Evolutionary conservation across 176 grass and related monocot species (phyloP), one percentile per base, ranked within the genome.

Genomic region (Tillandsia fasciculata): DNA sequence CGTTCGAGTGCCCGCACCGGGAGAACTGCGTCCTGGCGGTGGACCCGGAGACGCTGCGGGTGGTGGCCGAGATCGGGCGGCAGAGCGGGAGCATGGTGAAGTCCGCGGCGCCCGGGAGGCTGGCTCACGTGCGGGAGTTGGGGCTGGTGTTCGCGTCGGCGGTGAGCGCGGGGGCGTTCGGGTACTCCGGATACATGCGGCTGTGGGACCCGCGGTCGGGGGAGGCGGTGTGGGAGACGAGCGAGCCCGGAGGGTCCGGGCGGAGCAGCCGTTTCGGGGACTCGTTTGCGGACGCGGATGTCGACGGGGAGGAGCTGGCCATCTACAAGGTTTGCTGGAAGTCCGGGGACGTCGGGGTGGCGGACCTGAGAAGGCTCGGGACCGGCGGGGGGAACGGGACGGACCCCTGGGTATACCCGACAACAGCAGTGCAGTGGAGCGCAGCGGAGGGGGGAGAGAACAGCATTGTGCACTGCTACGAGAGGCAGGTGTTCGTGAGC

Each of bases 171-270:
- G 94, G 94, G n/a, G 77, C 94, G 18, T 97, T 97, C 68, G 94
- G 94, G 20, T 92, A 90, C 72, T 92, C 94, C 23, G 94, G 94
- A 0, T 97, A 92, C 72, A 97, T 97, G 89, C 83, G 86, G 66
- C 48, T 90, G 48, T 97, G 89, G 89, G 94, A 92, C 63, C 85
- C 86, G 14, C 77, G 89, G 2, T 90, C 86, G 3, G 89, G 86
- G 15, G 65, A 85, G 76, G 79, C 79, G 10, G 86, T 97, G 53
- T 97, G 86, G 94, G 94, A 97, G 74, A 92, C 89, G 0, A 92
- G 84, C 18, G 94, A 97, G 67, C 94, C 94, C 11, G 93, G 93
- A 12, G 93, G 86, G 11, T 15, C 59, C 49, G 84, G 86, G 70
- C 83, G 83, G 68, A 90, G 78, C 77, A 87, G 78, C 72, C 67